Conservation (phyloP, 768 basidiomycete species). For the Pleurotus eryngii region DNA sequence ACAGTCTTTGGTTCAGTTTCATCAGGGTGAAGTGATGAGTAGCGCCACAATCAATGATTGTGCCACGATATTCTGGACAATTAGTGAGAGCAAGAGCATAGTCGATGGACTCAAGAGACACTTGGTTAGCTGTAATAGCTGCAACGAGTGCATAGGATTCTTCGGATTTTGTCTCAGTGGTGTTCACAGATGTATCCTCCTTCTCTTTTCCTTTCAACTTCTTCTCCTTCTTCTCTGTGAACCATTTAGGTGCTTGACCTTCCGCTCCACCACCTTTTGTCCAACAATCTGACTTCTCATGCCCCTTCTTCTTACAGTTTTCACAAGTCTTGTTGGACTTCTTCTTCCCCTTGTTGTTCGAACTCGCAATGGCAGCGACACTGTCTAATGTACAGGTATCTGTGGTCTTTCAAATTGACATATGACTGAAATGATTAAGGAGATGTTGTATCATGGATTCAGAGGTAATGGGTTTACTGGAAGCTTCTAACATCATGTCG, state of each 20-base stretch:
- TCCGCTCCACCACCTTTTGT: constrained; percentile 23
- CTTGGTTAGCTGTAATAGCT: neutral
- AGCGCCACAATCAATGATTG: constrained; percentile 28
- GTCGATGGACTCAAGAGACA: neutral
- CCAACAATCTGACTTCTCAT: constrained; percentile 20
- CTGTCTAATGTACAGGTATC: too few species aligned
- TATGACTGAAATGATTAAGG: too few species aligned
- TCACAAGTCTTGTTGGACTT: constrained; percentile 7
- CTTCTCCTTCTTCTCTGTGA: neutral
- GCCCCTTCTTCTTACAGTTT: constrained; percentile 17
- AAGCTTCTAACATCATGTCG: too few species aligned
- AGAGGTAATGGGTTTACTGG: too few species aligned
- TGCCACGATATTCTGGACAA: neutral
- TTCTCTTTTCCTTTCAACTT: neutral
- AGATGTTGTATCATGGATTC: too few species aligned
- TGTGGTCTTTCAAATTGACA: too few species aligned
- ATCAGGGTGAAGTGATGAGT: constrained; percentile 26
- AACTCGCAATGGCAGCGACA: too few species aligned
- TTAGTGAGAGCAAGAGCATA: neutral
- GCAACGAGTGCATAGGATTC: neutral
- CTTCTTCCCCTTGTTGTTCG: neutral
- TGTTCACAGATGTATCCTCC: neutral
- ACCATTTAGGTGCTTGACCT: constrained; percentile 18
- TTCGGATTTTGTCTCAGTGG: neutral
- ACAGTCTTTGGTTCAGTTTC: constrained; percentile 18